Percentiles rank a stretch among this genome's conserved stretches.
phyloP scores from a whole-genome alignment of 352 stramenopile genomes.

The Pythium monospermum region DNA sequence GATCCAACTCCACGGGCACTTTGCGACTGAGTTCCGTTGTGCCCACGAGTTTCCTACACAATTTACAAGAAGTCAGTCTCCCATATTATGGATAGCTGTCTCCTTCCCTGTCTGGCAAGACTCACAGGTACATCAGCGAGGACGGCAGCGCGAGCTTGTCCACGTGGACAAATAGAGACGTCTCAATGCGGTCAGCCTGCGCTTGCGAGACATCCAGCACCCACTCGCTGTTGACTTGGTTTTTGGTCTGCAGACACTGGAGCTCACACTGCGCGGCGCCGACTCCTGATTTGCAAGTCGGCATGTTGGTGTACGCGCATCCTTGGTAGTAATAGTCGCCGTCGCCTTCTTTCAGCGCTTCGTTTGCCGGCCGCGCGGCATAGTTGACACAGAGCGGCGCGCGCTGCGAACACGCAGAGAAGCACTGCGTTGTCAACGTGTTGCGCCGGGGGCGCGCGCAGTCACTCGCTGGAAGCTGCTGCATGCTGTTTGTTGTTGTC shows the following conservation, averaged over 20 bases:
- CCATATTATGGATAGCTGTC: not conserved
- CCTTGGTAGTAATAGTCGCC: conserved; percentile 62
- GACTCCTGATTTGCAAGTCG: conserved; percentile 44
- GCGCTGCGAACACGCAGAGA: conserved; percentile 27
- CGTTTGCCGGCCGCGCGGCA: conserved; percentile 25
- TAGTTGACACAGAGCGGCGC: conserved; percentile 62
- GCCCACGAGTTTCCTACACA: conserved; percentile 44
- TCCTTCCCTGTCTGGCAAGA: not conserved
- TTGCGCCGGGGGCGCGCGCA: conserved; percentile 42
- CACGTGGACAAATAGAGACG: conserved; percentile 49
- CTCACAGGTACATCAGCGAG: conserved; percentile 57
- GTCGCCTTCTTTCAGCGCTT: conserved; percentile 30
- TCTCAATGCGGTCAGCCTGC: conserved; percentile 60
- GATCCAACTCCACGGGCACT: conserved; percentile 53
- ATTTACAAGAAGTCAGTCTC: not conserved
- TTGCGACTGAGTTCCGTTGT: conserved; percentile 47
- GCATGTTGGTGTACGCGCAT: conserved; percentile 42
- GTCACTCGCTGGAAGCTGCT: conserved; percentile 1
- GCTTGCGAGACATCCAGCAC: conserved; percentile 54
- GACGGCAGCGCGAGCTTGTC: conserved; percentile 44
- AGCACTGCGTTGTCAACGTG: conserved; percentile 60
- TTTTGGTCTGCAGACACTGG: conserved; percentile 53
- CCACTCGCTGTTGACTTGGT: conserved; percentile 32
- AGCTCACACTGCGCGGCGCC: conserved; percentile 44
- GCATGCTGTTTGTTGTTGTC: not conserved